Evolutionary conservation across 73 alveolate genomes (phyloP).

Genomic region (Strombidium stylifer): DNA sequence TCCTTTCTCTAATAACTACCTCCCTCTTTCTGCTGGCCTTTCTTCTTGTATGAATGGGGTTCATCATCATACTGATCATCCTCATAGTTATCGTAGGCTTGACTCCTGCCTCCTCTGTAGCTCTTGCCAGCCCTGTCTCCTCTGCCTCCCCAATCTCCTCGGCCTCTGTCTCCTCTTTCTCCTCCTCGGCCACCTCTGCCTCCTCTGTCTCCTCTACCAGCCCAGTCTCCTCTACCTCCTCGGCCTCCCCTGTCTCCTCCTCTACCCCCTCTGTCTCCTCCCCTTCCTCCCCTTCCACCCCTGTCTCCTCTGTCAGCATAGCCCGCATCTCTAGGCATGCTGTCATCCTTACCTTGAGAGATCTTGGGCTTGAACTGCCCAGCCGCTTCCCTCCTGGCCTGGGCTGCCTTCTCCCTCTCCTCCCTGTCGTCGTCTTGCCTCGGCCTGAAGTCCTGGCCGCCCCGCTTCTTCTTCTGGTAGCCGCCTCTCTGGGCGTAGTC

Average conservation of each 20-base stretch:
- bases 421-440: too few relatives aligned
- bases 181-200: not conserved
- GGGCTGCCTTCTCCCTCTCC: too few relatives aligned
- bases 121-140: slow-evolving; percentile 1
- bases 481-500: too few relatives aligned
- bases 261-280: slow-evolving; percentile 36
- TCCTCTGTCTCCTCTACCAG: slow-evolving; percentile 17
- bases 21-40: slow-evolving; percentile 13
- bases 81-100: not conserved
- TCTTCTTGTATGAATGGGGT: not conserved
- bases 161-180: not conserved
- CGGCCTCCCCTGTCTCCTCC: slow-evolving; percentile 23
- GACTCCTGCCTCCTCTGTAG: not conserved
- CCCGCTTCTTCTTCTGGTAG: too few relatives aligned
- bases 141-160: slow-evolving; percentile 20
- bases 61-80: not conserved
- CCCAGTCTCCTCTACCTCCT: not conserved
- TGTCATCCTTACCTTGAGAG: too few relatives aligned
- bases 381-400: too few relatives aligned
- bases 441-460: too few relatives aligned
- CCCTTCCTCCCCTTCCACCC: too few relatives aligned
- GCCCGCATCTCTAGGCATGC: too few relatives aligned
- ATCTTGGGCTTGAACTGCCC: too few relatives aligned
- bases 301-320: too few relatives aligned
- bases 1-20: slow-evolving; percentile 12